phyloP scores from a whole-genome alignment of 148 eudicot species.

The Salicornia ramosissima region DNA sequence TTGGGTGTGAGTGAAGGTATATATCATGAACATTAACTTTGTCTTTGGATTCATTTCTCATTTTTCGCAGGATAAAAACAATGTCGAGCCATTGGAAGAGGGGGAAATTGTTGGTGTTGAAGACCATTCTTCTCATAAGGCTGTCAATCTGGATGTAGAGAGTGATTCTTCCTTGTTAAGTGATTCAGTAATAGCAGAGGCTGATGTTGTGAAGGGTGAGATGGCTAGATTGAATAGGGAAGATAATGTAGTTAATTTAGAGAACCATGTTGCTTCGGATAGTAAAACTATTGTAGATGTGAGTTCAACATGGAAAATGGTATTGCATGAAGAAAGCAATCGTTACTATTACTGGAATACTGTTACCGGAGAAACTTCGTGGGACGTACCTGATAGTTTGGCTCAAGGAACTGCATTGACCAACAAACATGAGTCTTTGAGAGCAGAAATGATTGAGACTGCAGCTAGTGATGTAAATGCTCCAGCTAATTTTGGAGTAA shows the following conservation, averaged over 20 bases:
- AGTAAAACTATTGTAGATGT: constrained; percentile 28
- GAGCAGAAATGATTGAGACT: constrained; percentile 30
- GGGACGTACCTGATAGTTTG: constrained; percentile 75
- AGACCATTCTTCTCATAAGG: constrained; percentile 30
- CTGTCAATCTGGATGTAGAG: constrained; percentile 26
- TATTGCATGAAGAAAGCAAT: constrained; percentile 87
- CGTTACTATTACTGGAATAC: constrained; percentile 90
- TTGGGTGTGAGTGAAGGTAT: background rate
- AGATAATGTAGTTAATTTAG: constrained; percentile 19
- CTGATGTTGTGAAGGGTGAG: constrained; percentile 21
- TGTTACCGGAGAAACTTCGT: constrained; percentile 85
- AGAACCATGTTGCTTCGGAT: constrained; percentile 30
- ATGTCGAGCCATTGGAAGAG: constrained; percentile 28
- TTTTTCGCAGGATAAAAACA: constrained; percentile 34
- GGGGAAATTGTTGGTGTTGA: constrained; percentile 26
- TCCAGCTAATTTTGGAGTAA: constrained; percentile 21
- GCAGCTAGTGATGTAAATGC: constrained; percentile 23
- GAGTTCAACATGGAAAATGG: constrained; percentile 73
- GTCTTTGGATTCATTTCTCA: background rate
- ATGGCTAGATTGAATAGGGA: constrained; percentile 22
- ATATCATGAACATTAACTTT: constrained; percentile 9
- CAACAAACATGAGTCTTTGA: constrained; percentile 29
- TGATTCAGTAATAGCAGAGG: constrained; percentile 27
- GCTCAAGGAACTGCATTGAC: constrained; percentile 37
- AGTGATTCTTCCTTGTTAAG: constrained; percentile 26